Evolutionary conservation across 2,329 filamentous ascomycete species (phyloP).

Genomic region (Peltaster fructicola): DNA sequence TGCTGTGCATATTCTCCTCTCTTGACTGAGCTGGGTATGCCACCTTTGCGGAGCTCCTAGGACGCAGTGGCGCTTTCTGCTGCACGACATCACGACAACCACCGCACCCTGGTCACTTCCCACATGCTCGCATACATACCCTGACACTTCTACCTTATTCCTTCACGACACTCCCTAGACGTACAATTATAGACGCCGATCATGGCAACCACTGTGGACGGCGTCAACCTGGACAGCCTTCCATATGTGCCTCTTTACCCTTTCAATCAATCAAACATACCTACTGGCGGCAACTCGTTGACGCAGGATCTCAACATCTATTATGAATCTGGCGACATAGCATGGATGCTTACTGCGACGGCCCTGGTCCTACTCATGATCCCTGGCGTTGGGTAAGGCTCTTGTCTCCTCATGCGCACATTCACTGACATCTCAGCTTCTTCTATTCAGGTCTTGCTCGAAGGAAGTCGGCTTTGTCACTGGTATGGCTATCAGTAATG

Average conservation of each 20-base stretch:
- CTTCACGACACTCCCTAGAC: too few relatives aligned
- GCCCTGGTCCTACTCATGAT: constrained; percentile 84
- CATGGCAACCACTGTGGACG: too few relatives aligned
- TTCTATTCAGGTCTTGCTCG: constrained; percentile 86
- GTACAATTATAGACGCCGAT: too few relatives aligned
- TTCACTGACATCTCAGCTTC: constrained; percentile 36
- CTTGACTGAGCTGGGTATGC: too few relatives aligned
- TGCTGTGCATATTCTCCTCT: too few relatives aligned
- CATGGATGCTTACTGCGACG: constrained; percentile 60
- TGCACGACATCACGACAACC: too few relatives aligned
- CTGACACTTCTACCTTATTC: too few relatives aligned
- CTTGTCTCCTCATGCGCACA: constrained; percentile 2
- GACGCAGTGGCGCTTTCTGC: too few relatives aligned
- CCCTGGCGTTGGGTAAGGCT: constrained; percentile 55
- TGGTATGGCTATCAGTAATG: constrained; percentile 75
- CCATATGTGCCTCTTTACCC: constrained; percentile 24
- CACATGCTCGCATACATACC: too few relatives aligned
- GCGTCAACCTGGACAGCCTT: constrained; percentile 5
- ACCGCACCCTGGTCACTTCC: too few relatives aligned
- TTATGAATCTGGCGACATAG: constrained; percentile 72
- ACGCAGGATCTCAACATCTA: constrained; percentile 63
- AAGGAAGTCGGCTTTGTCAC: constrained; percentile 71
- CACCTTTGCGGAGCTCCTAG: too few relatives aligned
- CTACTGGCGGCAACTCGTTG: constrained; percentile 49
- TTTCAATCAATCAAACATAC: constrained; percentile 48